Base-by-base conservation (phyloP, 2,329 filamentous ascomycete genomes). In the Colletotrichum euphorbiae region DNA sequence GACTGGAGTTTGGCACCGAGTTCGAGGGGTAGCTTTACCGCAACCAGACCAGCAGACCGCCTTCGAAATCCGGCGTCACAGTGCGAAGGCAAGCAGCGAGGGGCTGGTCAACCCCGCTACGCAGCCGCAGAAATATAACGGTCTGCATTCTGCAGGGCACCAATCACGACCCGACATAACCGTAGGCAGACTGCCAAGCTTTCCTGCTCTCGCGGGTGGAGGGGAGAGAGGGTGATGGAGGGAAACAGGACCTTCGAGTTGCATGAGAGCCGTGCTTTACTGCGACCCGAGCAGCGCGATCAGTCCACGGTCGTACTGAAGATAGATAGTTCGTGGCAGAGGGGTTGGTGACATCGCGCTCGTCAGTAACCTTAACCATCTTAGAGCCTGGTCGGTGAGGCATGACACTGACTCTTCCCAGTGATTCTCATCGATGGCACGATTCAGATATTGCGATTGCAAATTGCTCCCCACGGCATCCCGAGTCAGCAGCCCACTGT, bases 61-160 rank as follows among this genome's bases (percentile, higher is more conserved):
- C 52, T 40, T 65, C 15, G 17, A 52, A 3, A 33, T 38, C n/a
- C 13, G n/a, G 33, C 17, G 42, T 52, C 66, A 69, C 62, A 69
- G 66, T 69, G 66, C 62, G 66, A 67, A 31, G 48, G 19, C 11
- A 12, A 19, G 42, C 42, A 4, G 33, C 48, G 66, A 67, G 62
- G 40, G 61, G 62, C 31, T 51, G 15, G 7, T 38, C 46, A 45
- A 69, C 55, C 62, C 66, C 66, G 56, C 66, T 51, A 67, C 60
- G 48, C 54, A 66, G 62, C 62, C 54, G 66, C 55, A 69, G 46
- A 55, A 64, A 56, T 67, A 56, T 43, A 67, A 69, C 66, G 62
- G 66, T 51, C 66, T 56, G 55, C 66, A 69, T 62, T 51, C 66
- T 56, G 55, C 66, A 69, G 62, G 65, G 55, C 62, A 61, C 62